Evolutionary conservation across 192 early-diverging fungal species (phyloP).

Genomic region (Thamnidium elegans): DNA sequence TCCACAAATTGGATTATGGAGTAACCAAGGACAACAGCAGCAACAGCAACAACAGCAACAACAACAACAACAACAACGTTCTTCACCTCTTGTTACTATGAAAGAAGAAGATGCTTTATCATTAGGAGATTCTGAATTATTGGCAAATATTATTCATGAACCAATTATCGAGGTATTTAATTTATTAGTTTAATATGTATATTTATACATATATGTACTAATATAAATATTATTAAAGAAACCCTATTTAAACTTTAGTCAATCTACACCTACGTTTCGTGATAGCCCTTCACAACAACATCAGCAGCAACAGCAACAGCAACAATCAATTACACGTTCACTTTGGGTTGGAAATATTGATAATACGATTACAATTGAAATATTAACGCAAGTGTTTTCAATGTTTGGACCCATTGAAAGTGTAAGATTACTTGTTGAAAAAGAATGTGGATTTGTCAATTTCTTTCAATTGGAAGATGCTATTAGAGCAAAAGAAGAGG

Average conservation of each 20-base stretch:
- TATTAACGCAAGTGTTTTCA: slow-evolving; percentile 78
- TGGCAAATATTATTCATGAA: slow-evolving; percentile 14
- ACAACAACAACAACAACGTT: background rate
- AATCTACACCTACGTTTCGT: slow-evolving; percentile 24
- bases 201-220: slow-evolving; percentile 4
- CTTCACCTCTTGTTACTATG: slow-evolving; percentile 4
- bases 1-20: slow-evolving; percentile 8
- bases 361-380: slow-evolving; percentile 68
- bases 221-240: background rate
- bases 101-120: slow-evolving; percentile 12
- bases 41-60: too few relatives aligned
- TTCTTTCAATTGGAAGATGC: slow-evolving; percentile 86
- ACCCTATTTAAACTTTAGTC: slow-evolving; percentile 23
- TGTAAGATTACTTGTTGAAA: slow-evolving; percentile 84
- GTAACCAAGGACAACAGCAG: background rate
- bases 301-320: background rate
- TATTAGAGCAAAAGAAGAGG: slow-evolving; percentile 75
- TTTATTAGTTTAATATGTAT: background rate
- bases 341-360: slow-evolving; percentile 96
- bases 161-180: background rate
- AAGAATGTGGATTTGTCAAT: slow-evolving; percentile 96
- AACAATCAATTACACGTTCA: slow-evolving; percentile 73
- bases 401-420: slow-evolving; percentile 91
- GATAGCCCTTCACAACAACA: background rate
- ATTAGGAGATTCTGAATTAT: slow-evolving; percentile 20